Percentiles rank a stretch among this genome's conserved stretches.
phyloP scores from a whole-genome alignment of 1,284 basidiomycete species.

The Puccinia horiana region DNA sequence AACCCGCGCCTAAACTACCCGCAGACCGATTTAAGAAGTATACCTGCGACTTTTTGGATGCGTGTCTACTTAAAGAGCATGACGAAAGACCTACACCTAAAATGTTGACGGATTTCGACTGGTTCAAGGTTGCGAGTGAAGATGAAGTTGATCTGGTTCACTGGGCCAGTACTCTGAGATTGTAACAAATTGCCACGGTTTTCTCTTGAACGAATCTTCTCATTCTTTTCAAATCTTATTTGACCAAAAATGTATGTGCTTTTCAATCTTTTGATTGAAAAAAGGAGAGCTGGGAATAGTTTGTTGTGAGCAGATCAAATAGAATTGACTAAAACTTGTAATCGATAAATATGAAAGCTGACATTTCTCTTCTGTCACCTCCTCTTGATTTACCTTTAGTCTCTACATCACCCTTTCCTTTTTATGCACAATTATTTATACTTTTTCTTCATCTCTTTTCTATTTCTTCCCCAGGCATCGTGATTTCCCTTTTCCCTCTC shows the following conservation, averaged over 20 bases:
- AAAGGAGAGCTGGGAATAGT: not conserved
- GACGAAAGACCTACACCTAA: conserved; percentile 50
- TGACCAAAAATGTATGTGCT: conserved; percentile 9
- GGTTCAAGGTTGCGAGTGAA: conserved; percentile 52
- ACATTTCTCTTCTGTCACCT: not conserved
- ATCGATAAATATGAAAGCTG: not conserved
- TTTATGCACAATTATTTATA: conserved; percentile 13
- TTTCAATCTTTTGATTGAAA: conserved; percentile 9
- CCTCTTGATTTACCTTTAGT: not conserved
- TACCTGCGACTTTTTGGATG: conserved; percentile 62
- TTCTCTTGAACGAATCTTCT: not conserved
- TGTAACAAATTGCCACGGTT: not conserved
- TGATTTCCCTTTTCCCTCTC: not conserved
- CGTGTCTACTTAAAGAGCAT: conserved; percentile 51
- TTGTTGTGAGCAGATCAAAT: not conserved
- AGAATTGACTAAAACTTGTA: not conserved
- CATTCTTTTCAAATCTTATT: not conserved
- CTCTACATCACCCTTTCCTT: not conserved
- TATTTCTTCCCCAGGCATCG: not conserved
- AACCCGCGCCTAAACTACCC: conserved; percentile 80
- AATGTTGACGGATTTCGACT: conserved; percentile 52
- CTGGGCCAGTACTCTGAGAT: conserved; percentile 54
- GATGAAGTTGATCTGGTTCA: conserved; percentile 55
- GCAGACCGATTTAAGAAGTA: conserved; percentile 59
- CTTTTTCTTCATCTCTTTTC: not conserved